Base-by-base conservation (phyloP, 306 rosid genomes). In the Parietaria judaica region DNA sequence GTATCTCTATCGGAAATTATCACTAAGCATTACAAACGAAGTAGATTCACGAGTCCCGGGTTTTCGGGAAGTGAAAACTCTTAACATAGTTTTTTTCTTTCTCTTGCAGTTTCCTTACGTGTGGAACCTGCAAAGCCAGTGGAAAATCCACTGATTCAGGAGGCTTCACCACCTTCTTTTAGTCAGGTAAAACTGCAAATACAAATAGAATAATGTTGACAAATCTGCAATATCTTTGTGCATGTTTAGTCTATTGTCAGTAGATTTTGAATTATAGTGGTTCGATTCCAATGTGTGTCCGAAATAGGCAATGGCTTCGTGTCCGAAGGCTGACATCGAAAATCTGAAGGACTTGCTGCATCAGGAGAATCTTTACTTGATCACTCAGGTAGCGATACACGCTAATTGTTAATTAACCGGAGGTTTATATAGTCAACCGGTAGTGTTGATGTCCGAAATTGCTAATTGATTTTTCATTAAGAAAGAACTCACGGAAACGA, bases 331-430 rank as follows among this genome's bases (percentile, higher is more conserved):
- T 13, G 68, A 76, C 47, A 55, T 72, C 13, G 66, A 54, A 14
- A 75, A 79, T 56, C 62, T 85, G 14, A 72, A 84, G 54, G 86
- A 79, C 14, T 77, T 51, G 48, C 85, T 92, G 14, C 76, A 70
- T 11, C 94, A 92, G 83, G 98, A 88, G 72, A 84, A 84, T 36
- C 67, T 84, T 17, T 79, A 82, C 68, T 76, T 92, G 72, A 77
- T 67, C 38, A 82, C 84, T 5, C 96, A 92, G 95, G 99, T 77
- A 61, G 95, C 31, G 31, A 23, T 23, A 23, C 31, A 23, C 31
- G 31, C 31, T 23, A 23, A 23, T 23, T 23, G 31, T 23, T 23
- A 23, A 23, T 23, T 23, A 23, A 23, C 31, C 31, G 31, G 31
- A 23, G 31, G 31, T 23, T 23, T 23, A 23, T 23, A 23, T 23